phyloP scores from a whole-genome alignment of 192 early-diverging fungal genomes.

The Gorgonomyces haynaldii region DNA sequence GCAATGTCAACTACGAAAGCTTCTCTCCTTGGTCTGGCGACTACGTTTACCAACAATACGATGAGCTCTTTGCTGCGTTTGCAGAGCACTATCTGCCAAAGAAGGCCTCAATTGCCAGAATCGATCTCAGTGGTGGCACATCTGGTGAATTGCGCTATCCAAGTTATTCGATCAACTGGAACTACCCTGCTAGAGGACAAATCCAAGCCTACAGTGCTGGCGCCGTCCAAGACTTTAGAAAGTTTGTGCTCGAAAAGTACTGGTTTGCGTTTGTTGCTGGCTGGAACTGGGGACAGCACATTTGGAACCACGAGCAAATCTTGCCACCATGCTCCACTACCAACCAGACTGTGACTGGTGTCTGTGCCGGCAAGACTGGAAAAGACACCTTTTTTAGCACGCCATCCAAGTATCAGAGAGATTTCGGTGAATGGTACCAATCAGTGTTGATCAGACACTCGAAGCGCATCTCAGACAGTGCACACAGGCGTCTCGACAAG shows the following conservation, averaged over 20 bases:
- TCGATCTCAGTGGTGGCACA: constrained; percentile 9
- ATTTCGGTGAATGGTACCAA: constrained; percentile 14
- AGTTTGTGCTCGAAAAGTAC: constrained; percentile 4
- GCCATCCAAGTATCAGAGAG: constrained; percentile 3
- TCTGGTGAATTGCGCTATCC: constrained; percentile 12
- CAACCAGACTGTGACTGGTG: neutral
- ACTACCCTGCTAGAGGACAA: constrained; percentile 10
- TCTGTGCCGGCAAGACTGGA: constrained; percentile 5
- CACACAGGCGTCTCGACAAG: constrained; percentile 1
- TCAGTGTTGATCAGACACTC: constrained; percentile 1
- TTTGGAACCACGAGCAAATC: neutral
- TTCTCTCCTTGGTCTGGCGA: constrained; percentile 12
- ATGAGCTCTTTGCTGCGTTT: constrained; percentile 5
- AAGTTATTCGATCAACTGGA: neutral
- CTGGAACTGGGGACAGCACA: too few species aligned
- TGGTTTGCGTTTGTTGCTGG: too few species aligned
- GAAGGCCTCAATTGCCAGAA: constrained; percentile 3
- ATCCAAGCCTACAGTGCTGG: constrained; percentile 1
- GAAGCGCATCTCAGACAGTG: neutral
- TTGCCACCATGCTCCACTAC: constrained; percentile 4
- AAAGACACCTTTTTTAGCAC: constrained; percentile 6
- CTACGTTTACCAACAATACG: constrained; percentile 1
- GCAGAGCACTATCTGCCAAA: neutral
- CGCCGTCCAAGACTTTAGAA: constrained; percentile 6
- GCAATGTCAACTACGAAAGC: neutral